A percentile compares a stretch with the other conserved stretches of the same genome.
Conservation (phyloP, 768 basidiomycete genomes). For the Leccinum incarnatum region DNA sequence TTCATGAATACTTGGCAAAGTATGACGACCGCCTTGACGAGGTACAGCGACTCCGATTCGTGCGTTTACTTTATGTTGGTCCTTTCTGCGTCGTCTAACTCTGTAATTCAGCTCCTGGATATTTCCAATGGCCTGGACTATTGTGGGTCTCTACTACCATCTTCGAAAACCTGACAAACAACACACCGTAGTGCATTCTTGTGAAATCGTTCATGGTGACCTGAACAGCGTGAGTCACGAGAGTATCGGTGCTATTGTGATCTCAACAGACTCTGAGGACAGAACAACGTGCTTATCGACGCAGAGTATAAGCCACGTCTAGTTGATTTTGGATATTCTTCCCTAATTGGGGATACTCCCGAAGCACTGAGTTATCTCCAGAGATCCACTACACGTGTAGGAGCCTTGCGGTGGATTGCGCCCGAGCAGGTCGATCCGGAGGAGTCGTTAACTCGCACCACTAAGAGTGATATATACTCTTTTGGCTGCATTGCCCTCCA, state of each 20-base stretch:
- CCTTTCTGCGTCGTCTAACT: too few species aligned
- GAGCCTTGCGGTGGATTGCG: neutral
- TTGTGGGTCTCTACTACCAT: too few species aligned
- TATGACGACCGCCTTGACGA: too few species aligned
- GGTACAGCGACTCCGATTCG: too few species aligned
- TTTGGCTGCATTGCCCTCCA: neutral
- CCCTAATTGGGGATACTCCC: neutral
- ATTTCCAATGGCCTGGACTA: too few species aligned
- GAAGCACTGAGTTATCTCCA: neutral
- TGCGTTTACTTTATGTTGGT: too few species aligned
- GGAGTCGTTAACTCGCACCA: neutral
- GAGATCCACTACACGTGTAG: neutral
- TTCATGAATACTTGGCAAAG: too few species aligned
- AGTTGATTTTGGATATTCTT: neutral
- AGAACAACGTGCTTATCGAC: conserved; percentile 5
- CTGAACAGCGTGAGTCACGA: neutral
- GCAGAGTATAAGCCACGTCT: neutral
- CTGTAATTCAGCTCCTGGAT: too few species aligned
- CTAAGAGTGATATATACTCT: neutral
- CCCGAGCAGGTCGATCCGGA: neutral
- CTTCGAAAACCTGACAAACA: too few species aligned
- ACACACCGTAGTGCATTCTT: too few species aligned
- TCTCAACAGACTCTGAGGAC: neutral
- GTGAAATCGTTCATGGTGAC: neutral
- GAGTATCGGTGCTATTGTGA: neutral